phyloP scores from a whole-genome alignment of 2,329 filamentous ascomycete species.

The Aotearoamyces nothofagi region DNA sequence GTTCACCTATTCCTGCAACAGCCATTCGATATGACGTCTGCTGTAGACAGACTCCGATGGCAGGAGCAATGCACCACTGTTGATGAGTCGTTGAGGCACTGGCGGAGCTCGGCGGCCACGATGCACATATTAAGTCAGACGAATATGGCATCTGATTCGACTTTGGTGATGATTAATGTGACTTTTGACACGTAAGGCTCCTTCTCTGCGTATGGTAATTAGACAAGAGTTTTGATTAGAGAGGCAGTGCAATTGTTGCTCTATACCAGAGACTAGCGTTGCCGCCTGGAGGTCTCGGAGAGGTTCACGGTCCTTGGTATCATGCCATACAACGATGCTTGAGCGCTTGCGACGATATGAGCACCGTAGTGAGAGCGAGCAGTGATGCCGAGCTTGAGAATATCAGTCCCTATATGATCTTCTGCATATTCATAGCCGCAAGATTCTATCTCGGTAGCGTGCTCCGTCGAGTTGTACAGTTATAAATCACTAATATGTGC shows the following conservation, averaged over 20 bases:
- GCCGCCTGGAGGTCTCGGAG: slow-evolving; percentile 6
- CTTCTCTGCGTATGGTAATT: not conserved
- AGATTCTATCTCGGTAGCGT: slow-evolving; percentile 7
- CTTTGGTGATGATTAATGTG: slow-evolving; percentile 6
- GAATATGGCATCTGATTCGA: slow-evolving; percentile 5
- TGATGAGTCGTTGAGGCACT: slow-evolving; percentile 5
- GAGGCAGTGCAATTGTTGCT: slow-evolving; percentile 5
- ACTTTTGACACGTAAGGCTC: slow-evolving; percentile 7
- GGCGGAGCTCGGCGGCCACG: slow-evolving; percentile 4
- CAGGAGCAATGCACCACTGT: slow-evolving; percentile 7
- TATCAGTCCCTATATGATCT: slow-evolving; percentile 7
- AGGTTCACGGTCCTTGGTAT: slow-evolving; percentile 8
- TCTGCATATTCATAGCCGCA: slow-evolving; percentile 8
- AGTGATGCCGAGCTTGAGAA: slow-evolving; percentile 8
- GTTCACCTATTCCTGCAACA: slow-evolving; percentile 8
- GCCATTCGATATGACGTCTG: slow-evolving; percentile 6
- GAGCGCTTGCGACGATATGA: slow-evolving; percentile 8
- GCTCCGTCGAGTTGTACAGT: not conserved
- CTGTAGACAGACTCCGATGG: slow-evolving; percentile 6
- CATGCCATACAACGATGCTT: slow-evolving; percentile 8
- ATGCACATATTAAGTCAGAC: slow-evolving; percentile 3
- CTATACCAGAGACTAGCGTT: slow-evolving; percentile 7
- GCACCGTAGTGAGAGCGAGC: slow-evolving; percentile 3
- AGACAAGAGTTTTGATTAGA: not conserved
- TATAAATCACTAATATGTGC: not conserved